phyloP scores from a whole-genome alignment of 768 basidiomycete species.

The Boletus subparvulus region DNA sequence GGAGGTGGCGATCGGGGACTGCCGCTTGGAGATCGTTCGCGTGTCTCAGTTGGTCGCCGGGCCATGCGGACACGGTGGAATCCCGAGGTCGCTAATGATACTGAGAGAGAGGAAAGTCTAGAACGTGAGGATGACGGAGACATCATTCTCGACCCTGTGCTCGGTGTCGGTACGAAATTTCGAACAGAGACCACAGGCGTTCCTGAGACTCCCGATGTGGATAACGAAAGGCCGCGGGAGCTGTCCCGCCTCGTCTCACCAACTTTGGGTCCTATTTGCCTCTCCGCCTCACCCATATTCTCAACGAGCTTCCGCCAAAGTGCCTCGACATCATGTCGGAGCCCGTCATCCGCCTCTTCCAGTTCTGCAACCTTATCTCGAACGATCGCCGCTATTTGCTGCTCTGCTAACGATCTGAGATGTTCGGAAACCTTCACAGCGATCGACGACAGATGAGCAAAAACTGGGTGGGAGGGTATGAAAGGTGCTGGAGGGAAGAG shows the following conservation, averaged over 20 bases:
- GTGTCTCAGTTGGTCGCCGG: conserved; percentile 18
- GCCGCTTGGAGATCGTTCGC: conserved; percentile 13
- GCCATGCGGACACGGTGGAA: conserved; percentile 52
- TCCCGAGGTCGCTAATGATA: conserved; percentile 60
- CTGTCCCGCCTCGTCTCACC: conserved; percentile 21
- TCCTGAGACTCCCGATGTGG: conserved; percentile 26
- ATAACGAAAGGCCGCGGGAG: conserved; percentile 19
- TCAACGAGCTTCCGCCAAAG: conserved; percentile 63
- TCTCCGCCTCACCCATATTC: conserved; percentile 44
- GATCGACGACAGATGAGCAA: conserved; percentile 58
- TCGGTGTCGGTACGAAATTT: conserved; percentile 54
- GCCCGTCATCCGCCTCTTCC: conserved; percentile 50
- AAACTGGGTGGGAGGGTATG: conserved; percentile 71
- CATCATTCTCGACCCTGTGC: conserved; percentile 36
- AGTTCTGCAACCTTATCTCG: conserved; percentile 56
- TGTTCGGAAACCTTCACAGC: conserved; percentile 56
- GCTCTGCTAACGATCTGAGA: conserved; percentile 57
- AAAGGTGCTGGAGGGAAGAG: conserved; percentile 77
- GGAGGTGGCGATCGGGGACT: conserved; percentile 34
- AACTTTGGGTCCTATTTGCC: conserved; percentile 31
- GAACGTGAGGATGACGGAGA: conserved; percentile 39
- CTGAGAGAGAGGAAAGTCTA: conserved; percentile 62
- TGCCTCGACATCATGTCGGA: conserved; percentile 57
- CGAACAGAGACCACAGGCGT: conserved; percentile 43
- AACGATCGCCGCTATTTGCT: conserved; percentile 52